Base-by-base conservation (phyloP, 1,284 basidiomycete genomes). In the Ceratobasidium sp. region DNA sequence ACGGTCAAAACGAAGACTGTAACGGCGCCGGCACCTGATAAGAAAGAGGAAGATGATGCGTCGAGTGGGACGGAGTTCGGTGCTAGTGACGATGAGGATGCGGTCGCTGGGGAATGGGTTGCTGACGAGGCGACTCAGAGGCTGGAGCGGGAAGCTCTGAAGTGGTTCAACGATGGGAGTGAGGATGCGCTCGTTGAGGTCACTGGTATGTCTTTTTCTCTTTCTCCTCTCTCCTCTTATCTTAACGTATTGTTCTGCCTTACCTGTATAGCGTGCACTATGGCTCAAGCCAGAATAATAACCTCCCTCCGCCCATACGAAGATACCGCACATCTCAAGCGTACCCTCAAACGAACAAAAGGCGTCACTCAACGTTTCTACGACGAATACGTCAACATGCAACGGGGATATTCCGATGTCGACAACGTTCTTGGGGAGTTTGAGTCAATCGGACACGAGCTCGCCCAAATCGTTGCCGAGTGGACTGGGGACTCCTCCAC, bases 301-400 rank as follows among this genome's bases (percentile, higher is more conserved):
- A 87, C 95, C 73, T 85, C 86, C 21, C 83, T 96, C 47, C 89
- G 97, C 55, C 96, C 96, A 0, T 99, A 95, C 81, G 79, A 81
- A 5, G 87, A 89, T 23, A 86, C 90, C n/a, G 90, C 92, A 44
- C 94, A 97, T 75, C 84, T 98, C 61, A 90, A 89, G 58, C 81
- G 81, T 72, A 96, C 93, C 80, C 87, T 98, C 13, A 88, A 88
- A 64, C 93, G 95, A 81, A 89, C 88, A 18, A 90, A 86, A 7
- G 96, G 96, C 21, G 91, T 99, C 76, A 96, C 94, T 73, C 87
- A 92, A 73, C 90, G 92, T 73, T 86, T 99, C 79, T 95, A 98
- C 79, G 93, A 96, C 78, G 94, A 97, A 76, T 96, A 94, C 80
- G 88, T 89, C 67, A 88, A 91, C 64, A 93, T 98, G 77, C 93